Evolutionary conservation across 345 rosid genomes (phyloP).

Genomic region (Noccaea bulbosa): DNA sequence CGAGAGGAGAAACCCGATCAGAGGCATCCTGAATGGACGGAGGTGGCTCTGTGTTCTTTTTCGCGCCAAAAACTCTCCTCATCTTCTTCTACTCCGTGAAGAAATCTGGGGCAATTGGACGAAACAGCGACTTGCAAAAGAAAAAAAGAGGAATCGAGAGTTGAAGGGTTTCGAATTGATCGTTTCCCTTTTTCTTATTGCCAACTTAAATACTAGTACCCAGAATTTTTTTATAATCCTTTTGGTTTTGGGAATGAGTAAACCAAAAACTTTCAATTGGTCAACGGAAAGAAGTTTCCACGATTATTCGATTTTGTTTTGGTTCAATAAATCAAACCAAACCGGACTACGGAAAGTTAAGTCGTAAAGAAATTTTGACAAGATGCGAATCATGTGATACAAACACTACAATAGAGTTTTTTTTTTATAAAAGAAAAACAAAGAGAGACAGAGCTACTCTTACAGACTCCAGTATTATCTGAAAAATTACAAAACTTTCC

Average conservation of each 20-base stretch:
- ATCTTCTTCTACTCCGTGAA: constrained; percentile 46
- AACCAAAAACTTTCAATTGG: background rate
- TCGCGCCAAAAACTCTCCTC: constrained; percentile 86
- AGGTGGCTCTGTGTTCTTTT: constrained; percentile 91
- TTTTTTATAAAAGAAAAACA: background rate
- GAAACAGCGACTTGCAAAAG: background rate
- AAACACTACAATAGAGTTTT: constrained; percentile 24
- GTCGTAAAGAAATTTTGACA: too few species aligned
- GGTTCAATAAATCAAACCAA: too few species aligned
- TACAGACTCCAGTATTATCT: constrained; percentile 33
- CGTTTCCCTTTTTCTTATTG: too few species aligned
- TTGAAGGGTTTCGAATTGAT: background rate
- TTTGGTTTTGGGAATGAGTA: background rate
- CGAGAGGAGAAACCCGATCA: constrained; percentile 62
- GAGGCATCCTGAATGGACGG: constrained; percentile 86
- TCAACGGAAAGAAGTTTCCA: constrained; percentile 18
- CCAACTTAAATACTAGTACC: background rate
- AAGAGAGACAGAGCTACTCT: constrained; percentile 11
- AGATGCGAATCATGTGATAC: too few species aligned
- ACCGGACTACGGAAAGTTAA: too few species aligned
- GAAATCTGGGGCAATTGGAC: constrained; percentile 8
- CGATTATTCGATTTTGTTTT: too few species aligned
- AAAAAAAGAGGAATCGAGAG: background rate
- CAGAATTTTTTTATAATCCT: background rate
- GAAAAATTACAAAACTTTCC: constrained; percentile 46